Base-by-base conservation (phyloP, 2,329 filamentous ascomycete species). In the Aspergillus unguis region DNA sequence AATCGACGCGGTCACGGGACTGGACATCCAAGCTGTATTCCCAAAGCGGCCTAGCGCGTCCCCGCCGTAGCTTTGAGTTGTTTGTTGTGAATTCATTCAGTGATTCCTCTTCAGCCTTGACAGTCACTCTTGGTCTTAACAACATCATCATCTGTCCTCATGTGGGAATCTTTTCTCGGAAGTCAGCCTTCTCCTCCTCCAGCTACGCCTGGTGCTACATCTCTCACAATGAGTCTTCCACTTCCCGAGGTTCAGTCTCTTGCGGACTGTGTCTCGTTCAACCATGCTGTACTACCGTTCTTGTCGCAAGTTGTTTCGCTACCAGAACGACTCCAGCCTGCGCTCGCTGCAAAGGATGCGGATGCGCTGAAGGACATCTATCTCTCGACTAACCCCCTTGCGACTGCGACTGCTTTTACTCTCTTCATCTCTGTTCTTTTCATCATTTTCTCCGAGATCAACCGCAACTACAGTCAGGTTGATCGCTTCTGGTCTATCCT, bases 401-500 rank as follows among this genome's bases (percentile, higher is more conserved):
- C 96, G 28, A 85, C 83, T 1, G 88, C 84, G 2, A 80, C 95
- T 58, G 86, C 84, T 0, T 81, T 89, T 48, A 87, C 88, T 2
- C 62, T 95, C 17, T 78, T 84, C 37, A 71, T 95, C n/a, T 84
- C 84, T 1, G 80, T 80, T 4, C 65, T 94, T 28, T 88, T 95
- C 63, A 76, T 96, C 26, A 65, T 92, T 31, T 76, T 85, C 4
- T 89, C 91, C 1, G 92, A 97, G 71, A 73, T 90, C 75, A 97
- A 95, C 74, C 83, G 82, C 65, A 99, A 99, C 72, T 96, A 92
- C 71, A 96, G 92, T n/a, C 94, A 99, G 73, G 86, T 99, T 38
- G 94, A 99, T 71, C 85, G 94, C 44, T 75, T 87, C 62, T 99
- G 94, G 94, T 94, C 90, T 67, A 79, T 99, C 55, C 75, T 99